Evolutionary conservation across 2,329 filamentous ascomycete genomes (phyloP).

Genomic region (Geoglossum cookeanum): DNA sequence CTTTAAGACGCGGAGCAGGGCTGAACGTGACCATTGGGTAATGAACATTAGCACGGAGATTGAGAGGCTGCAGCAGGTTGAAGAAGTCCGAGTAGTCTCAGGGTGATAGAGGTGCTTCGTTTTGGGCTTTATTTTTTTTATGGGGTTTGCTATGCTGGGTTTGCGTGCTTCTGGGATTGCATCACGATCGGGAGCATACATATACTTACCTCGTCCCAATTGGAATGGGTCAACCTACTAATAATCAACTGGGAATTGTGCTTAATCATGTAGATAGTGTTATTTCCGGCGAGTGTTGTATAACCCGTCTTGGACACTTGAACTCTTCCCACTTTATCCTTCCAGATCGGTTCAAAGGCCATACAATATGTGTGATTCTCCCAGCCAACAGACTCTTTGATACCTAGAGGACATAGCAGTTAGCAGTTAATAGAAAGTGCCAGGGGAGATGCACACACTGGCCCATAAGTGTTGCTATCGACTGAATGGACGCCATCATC

Average conservation of each 20-base stretch:
- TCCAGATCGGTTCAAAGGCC: constrained; percentile 1
- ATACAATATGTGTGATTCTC: constrained; percentile 5
- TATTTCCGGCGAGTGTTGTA: not conserved
- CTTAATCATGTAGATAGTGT: not conserved
- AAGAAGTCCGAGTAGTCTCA: constrained; percentile 29
- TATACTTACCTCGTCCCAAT: not conserved
- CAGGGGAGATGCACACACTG: constrained; percentile 21
- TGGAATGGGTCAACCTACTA: too few species aligned
- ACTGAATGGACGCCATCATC: constrained; percentile 43
- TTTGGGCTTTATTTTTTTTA: not conserved
- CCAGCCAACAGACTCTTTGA: constrained; percentile 4
- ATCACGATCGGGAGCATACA: not conserved
- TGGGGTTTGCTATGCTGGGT: not conserved
- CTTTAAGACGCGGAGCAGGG: constrained; percentile 43
- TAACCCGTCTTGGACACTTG: not conserved
- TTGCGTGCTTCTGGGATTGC: not conserved
- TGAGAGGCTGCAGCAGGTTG: constrained; percentile 33
- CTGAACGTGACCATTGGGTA: constrained; percentile 50
- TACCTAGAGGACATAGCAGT: not conserved
- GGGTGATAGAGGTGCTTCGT: not conserved
- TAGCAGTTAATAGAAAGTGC: not conserved
- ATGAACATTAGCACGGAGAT: constrained; percentile 46
- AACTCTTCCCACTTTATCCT: constrained; percentile 1
- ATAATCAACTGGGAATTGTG: not conserved
- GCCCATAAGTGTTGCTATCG: constrained; percentile 85